Percentiles rank a stretch among this genome's conserved stretches.
Evolutionary conservation across 1,284 basidiomycete species (phyloP).

Genomic region (Marasmius sp.): DNA sequence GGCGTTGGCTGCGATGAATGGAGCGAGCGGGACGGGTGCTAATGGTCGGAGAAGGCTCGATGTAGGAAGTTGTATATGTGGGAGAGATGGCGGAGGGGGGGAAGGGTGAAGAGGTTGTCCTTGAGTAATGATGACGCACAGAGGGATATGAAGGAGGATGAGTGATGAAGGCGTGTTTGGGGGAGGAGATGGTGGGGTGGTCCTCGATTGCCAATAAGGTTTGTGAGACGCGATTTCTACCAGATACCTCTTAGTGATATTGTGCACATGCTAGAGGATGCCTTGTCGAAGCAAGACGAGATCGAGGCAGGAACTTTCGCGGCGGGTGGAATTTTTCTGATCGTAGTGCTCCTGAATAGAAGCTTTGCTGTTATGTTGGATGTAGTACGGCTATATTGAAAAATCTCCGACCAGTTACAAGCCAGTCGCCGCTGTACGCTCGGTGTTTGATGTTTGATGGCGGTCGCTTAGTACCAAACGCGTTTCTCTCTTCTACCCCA

Average conservation of each 20-base stretch:
- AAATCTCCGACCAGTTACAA: too few relatives aligned
- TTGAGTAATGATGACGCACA: slow-evolving; percentile 21
- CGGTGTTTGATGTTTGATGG: too few relatives aligned
- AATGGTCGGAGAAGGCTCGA: slow-evolving; percentile 15
- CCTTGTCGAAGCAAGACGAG: slow-evolving; percentile 6
- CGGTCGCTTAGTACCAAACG: too few relatives aligned
- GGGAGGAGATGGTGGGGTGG: slow-evolving; percentile 18
- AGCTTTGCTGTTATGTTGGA: too few relatives aligned
- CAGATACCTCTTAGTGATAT: background rate
- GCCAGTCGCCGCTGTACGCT: too few relatives aligned
- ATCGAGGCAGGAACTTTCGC: slow-evolving; percentile 6
- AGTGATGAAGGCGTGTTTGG: slow-evolving; percentile 20
- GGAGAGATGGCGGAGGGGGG: slow-evolving; percentile 22
- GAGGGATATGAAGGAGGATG: slow-evolving; percentile 16
- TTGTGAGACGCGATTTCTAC: background rate
- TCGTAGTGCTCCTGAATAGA: too few relatives aligned
- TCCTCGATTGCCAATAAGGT: slow-evolving; percentile 25
- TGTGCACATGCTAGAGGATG: slow-evolving; percentile 5
- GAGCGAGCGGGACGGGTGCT: slow-evolving; percentile 34
- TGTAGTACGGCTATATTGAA: too few relatives aligned
- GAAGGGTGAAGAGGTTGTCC: slow-evolving; percentile 25
- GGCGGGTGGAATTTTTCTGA: slow-evolving; percentile 14
- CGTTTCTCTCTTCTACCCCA: too few relatives aligned
- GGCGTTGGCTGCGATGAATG: slow-evolving; percentile 37
- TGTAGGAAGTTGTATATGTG: slow-evolving; percentile 20